Base-by-base conservation (phyloP, 2,329 filamentous ascomycete species). In the Dothistroma pini region DNA sequence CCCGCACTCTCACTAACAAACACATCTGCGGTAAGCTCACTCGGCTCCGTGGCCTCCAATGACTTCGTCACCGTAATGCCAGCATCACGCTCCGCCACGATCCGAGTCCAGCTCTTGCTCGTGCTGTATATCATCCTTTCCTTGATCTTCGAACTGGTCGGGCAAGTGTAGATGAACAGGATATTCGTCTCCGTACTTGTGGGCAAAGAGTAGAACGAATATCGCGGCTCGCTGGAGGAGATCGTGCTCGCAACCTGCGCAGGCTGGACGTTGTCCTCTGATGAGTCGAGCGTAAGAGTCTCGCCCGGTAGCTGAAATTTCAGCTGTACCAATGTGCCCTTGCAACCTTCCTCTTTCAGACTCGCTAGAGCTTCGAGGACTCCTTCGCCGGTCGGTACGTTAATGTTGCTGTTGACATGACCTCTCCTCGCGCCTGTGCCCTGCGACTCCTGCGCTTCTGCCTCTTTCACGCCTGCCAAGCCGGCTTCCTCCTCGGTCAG, bases 151-250 rank as follows among this genome's bases (percentile, higher is more conserved):
- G 82, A 85, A 31, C 80, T 83, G 0, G 84, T 79, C 0, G 91
- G 91, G 74, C 89, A 92, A 6, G 90, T 93, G 77, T 92, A 93
- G 72, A 95, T 86, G 78, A 95, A 95, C 6, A 93, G 80, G 53
- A 93, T 79, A 56, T 80, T 78, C 61, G 82, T 76, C 63, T 85
- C 68, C 2, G 72, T 77, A 48, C 82, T 82, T 70, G 88, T 83
- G 12, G 75, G 78, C 74, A 86, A 89, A 31, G 87, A 83, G 80
- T 88, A 95, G 73, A 95, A 91, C 7, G 87, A 88, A 74, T 91
- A 93, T 49, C 90, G 83, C 4, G 90, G 90, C 74, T 91, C 88
- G 21, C 80, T 82, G 10, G 81, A 66, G 6, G 88, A 88, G 63
- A 96, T 90, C 22, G 77, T 76, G 4, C 75, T 71, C 0, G 83